Conservation (phyloP, 2,329 filamentous ascomycete species). For the Calonectria hongkongensis region DNA sequence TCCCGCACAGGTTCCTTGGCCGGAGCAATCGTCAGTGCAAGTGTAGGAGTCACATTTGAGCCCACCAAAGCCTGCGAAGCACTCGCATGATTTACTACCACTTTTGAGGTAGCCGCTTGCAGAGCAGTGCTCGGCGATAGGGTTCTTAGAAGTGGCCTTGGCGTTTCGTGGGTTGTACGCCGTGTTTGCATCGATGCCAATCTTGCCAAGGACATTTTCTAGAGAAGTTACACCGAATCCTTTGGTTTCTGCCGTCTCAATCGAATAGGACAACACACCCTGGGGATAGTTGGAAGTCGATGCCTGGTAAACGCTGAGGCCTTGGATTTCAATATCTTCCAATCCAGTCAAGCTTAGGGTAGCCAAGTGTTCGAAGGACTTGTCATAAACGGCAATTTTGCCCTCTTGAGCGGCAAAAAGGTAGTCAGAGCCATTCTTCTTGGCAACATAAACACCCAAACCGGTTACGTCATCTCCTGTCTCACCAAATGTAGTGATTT, state of each 20-base stretch:
- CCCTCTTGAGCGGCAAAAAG: constrained; percentile 64
- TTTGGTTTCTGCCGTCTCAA: constrained; percentile 62
- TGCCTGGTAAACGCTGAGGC: constrained; percentile 64
- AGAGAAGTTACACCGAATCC: constrained; percentile 65
- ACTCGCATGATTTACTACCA: constrained; percentile 58
- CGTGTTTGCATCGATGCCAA: constrained; percentile 60
- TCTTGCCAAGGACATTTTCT: constrained; percentile 56
- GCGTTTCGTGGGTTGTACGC: constrained; percentile 61
- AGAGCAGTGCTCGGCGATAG: constrained; percentile 60
- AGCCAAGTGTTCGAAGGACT: constrained; percentile 59
- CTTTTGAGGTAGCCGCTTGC: constrained; percentile 59
- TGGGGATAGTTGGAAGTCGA: constrained; percentile 58
- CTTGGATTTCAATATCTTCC: constrained; percentile 65
- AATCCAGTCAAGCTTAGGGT: constrained; percentile 61
- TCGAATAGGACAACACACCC: constrained; percentile 64
- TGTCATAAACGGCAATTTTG: constrained; percentile 62
- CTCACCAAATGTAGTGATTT: constrained; percentile 61
- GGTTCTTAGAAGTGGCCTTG: constrained; percentile 47
- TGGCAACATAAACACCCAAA: constrained; percentile 63
- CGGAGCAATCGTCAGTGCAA: constrained; percentile 64
- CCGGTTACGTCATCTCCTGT: constrained; percentile 63
- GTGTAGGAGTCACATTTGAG: constrained; percentile 59
- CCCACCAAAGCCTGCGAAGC: constrained; percentile 66
- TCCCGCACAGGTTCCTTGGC: constrained; percentile 63
- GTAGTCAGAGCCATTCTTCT: constrained; percentile 61